These are phyloP conservation scores for Fusarium nygamai DNA, from an alignment of 2,329 filamentous ascomycete species.

Conservation along the genomic window DNA sequence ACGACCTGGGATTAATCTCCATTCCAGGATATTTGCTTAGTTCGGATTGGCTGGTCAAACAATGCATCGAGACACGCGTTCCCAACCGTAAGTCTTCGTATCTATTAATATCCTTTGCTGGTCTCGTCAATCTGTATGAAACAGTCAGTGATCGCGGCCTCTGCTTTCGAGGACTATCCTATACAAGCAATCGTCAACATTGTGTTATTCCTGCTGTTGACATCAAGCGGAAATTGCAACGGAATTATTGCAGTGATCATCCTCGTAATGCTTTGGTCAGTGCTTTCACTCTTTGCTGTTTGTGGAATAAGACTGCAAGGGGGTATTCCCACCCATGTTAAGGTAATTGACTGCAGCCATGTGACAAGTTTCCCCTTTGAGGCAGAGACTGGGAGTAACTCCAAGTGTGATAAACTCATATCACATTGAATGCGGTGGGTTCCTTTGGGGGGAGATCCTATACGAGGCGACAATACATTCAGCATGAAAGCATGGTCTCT, in stretches of 20 bases:
- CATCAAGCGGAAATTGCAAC: conserved; percentile 21
- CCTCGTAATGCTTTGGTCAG: not conserved
- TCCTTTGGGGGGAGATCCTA: too few relatives aligned
- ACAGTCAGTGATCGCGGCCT: not conserved
- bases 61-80: not conserved
- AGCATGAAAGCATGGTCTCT: not conserved
- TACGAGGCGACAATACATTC: not conserved
- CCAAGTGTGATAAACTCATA: not conserved
- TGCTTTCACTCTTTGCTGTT: not conserved
- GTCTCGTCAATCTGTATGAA: not conserved
- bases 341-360: not conserved
- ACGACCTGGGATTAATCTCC: conserved; percentile 23
- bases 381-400: not conserved
- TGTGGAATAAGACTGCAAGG: not conserved
- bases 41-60: conserved; percentile 22
- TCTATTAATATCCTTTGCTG: not conserved
- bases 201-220: not conserved
- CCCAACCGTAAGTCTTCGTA: not conserved
- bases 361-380: not conserved
- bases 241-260: conserved; percentile 5
- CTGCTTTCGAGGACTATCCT: not conserved
- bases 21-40: conserved; percentile 25
- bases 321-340: not conserved
- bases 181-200: not conserved
- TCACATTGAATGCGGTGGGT: not conserved